Base-by-base conservation (phyloP, 768 basidiomycete genomes). In the Tulasnella sp. region DNA sequence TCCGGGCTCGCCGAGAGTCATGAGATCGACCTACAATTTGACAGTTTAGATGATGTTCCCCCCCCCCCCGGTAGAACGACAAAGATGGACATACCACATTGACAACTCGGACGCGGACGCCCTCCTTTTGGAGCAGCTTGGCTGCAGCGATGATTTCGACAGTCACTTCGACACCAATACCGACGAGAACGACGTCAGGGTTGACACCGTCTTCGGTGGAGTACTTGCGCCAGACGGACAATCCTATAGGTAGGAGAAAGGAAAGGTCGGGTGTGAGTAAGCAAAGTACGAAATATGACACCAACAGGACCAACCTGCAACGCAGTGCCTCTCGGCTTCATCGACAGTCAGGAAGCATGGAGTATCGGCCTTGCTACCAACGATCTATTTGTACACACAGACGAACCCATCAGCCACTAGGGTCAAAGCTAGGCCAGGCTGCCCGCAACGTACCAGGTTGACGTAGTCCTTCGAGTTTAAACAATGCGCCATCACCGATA, bases 131-230 rank as follows among this genome's bases (percentile, higher is more conserved):
- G 34, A 96, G 88, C 29, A 96, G 86, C 2, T 90, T 89, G 0
- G 93, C 91, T 0, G 95, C 94, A 2, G 93, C 91, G 80, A 97
- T 90, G 75, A 94, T 91, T 81, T 97, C 95, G 79, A 93, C 91
- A 0, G 93, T 96, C 31, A 93, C 87, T 82, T 96, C 95, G 36
- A 93, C 91, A 78, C 95, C 94, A 80, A 93, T 90, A 11, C 93
- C 93, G 45, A 94, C 93, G 29, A 97, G 86, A 67, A 95, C 92
- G 88, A 92, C 90, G 79, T 93, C 92, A 7, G 92, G 92, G 78
- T 88, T 79, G 39, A 89, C 82, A 45, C 92, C 94, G 2, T 88
- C 87, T 74, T 93, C 91, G 29, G 89, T 87, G 76, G 91, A 92
- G 67, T 89, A 92, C 80, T 92, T 91, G 79, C 90, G 89, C 95